A percentile compares a stretch with the other conserved stretches of the same genome.
phyloP scores from a whole-genome alignment of 306 rosid species.

The Fragaria iinumae region DNA sequence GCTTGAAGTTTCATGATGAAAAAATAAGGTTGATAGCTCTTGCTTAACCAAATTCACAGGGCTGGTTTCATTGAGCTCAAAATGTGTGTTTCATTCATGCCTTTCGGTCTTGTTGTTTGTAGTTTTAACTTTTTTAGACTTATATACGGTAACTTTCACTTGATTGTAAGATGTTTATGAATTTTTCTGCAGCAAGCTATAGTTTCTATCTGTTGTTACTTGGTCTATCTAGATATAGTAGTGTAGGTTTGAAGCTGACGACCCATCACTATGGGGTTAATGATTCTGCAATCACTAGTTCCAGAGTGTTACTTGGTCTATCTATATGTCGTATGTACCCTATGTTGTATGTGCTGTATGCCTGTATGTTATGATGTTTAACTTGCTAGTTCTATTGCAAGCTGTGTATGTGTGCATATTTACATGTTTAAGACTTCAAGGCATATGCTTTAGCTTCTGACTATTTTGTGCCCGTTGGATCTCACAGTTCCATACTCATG shows the following conservation, averaged over 20 bases:
- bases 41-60: neutral
- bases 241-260: neutral
- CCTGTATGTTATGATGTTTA: neutral
- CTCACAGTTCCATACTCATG: conserved; percentile 56
- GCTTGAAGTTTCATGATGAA: neutral
- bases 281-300: conserved; percentile 7
- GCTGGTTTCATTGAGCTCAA: neutral
- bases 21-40: neutral
- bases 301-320: neutral
- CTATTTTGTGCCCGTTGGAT: conserved; percentile 45
- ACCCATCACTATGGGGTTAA: neutral
- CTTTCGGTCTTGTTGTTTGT: neutral
- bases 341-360: neutral
- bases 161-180: neutral
- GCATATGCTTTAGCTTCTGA: conserved; percentile 39
- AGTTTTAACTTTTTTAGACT: neutral
- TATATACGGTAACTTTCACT: neutral
- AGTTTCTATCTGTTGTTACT: neutral
- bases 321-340: neutral
- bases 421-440: conserved; percentile 19
- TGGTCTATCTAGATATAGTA: neutral
- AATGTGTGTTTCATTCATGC: neutral
- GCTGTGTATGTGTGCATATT: neutral
- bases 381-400: neutral
- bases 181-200: neutral